Base-by-base conservation (phyloP, 2,329 filamentous ascomycete species). In the Paracamarosporium sp. region DNA sequence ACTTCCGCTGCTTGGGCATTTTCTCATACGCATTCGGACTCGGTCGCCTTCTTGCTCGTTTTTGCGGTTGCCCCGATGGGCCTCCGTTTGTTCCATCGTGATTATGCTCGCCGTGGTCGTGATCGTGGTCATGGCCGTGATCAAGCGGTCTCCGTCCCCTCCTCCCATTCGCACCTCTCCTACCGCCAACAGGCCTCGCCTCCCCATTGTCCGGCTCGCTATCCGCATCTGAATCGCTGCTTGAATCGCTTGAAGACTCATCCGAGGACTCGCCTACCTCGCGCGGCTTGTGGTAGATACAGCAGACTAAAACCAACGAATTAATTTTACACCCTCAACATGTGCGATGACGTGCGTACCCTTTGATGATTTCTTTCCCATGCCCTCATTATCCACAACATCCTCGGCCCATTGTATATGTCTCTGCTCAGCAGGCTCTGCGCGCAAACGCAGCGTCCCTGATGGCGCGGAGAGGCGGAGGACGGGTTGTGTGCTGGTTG, bases 311-410 rank as follows among this genome's bases (percentile, higher is more conserved):
- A 40, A 9, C 17, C 11, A 8, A 3, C 17, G 45, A 30, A 30
- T 68, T 59, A 69, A 61, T n/a, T n/a, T n/a, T 40, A 20, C 28
- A 15, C 35, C 12, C 20, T 20, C 13, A 15, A 40, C 25, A 13
- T 20, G 24, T 13, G 22, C 13, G 38, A n/a, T 17, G 15, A 7
- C 2, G 25, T 5, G 11, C 20, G 20, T 76, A 94, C 92, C 91
- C 86, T 99, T 99, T 17, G 92, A 96, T 63, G 88, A 94, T 81
- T 98, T 99, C 78, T 91, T 91, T 7, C 93, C 93, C 76, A 98
- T 85, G 4, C 92, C 92, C 78, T 99, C 95, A 72, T 99, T 99
- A 78, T 99, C 93, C 2, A 99, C 83, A 6, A 97, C 93, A 70
- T 92, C 90, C 71, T 95, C 91, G 6, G 92, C 92, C 95, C 95